Evolutionary conservation across 1,139 yeast species (phyloP), one percentile per base, ranked within the genome.

Genomic region (Candida neerlandica): DNA sequence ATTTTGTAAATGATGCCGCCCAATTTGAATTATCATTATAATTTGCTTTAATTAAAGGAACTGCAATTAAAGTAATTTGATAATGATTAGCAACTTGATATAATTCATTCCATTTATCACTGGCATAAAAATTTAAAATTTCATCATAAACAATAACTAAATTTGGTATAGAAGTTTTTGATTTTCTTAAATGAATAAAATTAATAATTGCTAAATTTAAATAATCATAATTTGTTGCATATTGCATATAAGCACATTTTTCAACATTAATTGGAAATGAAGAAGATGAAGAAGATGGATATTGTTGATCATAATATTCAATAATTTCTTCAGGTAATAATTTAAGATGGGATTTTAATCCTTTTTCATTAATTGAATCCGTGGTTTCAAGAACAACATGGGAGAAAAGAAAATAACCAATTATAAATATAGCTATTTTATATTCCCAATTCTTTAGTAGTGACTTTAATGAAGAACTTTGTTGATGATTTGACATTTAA

Each of bases 1-100:
- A 65, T 56, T 84, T 83, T 0, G 86, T 82, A 54, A 80, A 77
- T 44, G 85, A 78, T 9, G 75, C 69, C 2, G 68, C 58, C 87
- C 87, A 83, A 38, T 70, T 61, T 3, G 66, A 55, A 18, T 61
- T 58, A 21, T 57, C 65, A 21, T 58, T 51, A 19, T 52, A 56
- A 10, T 49, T 53, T 9, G 55, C 52, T 12, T 48, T 49, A 11
- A 67, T 52, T 16, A 59, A 46, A 3, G 51, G 49, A 0, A 66
- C 64, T 0, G 70, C 61, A 35, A 55, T 56, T 46, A 71, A 54
- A 6, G 52, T 55, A 19, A 71, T 65, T 26, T 54, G 39, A 41
- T 54, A 54, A 15, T 54, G 41, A 42, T 51, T 53, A 15, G 58
- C 57, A 27, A 57, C 44, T 43, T 51, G 54, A 34, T 45, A 50